A percentile compares a stretch with the other conserved stretches of the same genome.
Conservation (phyloP, 2,329 filamentous ascomycete genomes). For the Exutisphaerella laricina region DNA sequence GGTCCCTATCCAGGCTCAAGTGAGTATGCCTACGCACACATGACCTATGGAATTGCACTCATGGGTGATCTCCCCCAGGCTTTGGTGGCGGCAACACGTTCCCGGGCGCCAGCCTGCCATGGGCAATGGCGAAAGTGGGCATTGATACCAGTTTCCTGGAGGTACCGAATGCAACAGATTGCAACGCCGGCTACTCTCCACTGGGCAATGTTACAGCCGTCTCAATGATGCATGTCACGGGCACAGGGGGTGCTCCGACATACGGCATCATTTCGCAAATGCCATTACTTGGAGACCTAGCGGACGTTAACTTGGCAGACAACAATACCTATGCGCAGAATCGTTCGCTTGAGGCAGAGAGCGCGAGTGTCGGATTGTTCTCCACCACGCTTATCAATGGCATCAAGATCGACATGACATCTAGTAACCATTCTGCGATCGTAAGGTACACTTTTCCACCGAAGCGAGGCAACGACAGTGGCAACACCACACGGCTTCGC, state of each 20-base stretch:
- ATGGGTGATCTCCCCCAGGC: not conserved
- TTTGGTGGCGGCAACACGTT: slow-evolving; percentile 40
- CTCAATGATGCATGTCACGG: slow-evolving; percentile 38
- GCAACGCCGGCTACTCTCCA: slow-evolving; percentile 41
- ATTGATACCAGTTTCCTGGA: slow-evolving; percentile 36
- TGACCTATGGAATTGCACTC: not conserved
- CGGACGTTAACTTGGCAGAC: slow-evolving; percentile 39
- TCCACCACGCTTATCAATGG: slow-evolving; percentile 34
- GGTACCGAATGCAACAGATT: slow-evolving; percentile 20
- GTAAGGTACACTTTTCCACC: slow-evolving; percentile 36
- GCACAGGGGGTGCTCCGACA: slow-evolving; percentile 26
- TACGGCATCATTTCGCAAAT: slow-evolving; percentile 41
- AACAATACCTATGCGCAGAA: slow-evolving; percentile 41
- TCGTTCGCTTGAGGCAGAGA: slow-evolving; percentile 26
- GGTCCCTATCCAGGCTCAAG: slow-evolving; percentile 39
- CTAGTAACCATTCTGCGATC: slow-evolving; percentile 35
- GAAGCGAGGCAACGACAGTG: not conserved
- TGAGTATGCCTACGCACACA: not conserved
- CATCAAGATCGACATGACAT: slow-evolving; percentile 33
- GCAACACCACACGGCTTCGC: no score
- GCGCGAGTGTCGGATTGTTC: slow-evolving; percentile 36
- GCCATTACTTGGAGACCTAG: slow-evolving; percentile 36
- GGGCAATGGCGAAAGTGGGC: slow-evolving; percentile 39
- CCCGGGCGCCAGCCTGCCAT: slow-evolving; percentile 35
- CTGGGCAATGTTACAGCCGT: slow-evolving; percentile 37